phyloP scores from a whole-genome alignment of 2,329 filamentous ascomycete species.

The Berkeleyomyces rouxiae region DNA sequence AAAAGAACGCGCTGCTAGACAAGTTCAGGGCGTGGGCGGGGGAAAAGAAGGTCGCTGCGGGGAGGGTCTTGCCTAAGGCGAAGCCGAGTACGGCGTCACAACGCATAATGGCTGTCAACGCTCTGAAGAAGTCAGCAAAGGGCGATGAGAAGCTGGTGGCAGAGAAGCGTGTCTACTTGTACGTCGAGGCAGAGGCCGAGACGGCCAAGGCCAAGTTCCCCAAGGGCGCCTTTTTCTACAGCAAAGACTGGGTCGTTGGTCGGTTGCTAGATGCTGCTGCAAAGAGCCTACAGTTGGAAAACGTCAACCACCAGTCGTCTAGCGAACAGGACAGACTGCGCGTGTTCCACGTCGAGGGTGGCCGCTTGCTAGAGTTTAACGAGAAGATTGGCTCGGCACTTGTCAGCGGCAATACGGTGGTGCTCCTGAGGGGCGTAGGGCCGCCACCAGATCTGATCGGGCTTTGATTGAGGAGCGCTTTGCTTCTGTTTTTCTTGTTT shows the following conservation, averaged over 20 bases:
- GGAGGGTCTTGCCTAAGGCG: slow-evolving; percentile 41
- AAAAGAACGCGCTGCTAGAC: slow-evolving; percentile 55
- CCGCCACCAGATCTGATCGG: slow-evolving; percentile 60
- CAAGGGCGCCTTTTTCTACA: slow-evolving; percentile 66
- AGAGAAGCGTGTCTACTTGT: slow-evolving; percentile 79
- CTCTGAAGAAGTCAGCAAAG: slow-evolving; percentile 73
- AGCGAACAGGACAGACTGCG: slow-evolving; percentile 66
- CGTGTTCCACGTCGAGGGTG: slow-evolving; percentile 86
- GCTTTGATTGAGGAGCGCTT: slow-evolving; percentile 18
- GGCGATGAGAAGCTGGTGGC: slow-evolving; percentile 66
- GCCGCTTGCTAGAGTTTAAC: slow-evolving; percentile 67
- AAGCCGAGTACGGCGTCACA: slow-evolving; percentile 47
- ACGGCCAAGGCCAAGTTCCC: slow-evolving; percentile 73
- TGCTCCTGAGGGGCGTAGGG: slow-evolving; percentile 71
- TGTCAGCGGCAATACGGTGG: slow-evolving; percentile 74
- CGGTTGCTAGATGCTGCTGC: slow-evolving; percentile 65
- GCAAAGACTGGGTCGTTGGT: slow-evolving; percentile 77
- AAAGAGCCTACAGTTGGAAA: slow-evolving; percentile 59
- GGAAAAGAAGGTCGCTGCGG: slow-evolving; percentile 50
- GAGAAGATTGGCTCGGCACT: slow-evolving; percentile 66
- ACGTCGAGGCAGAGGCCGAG: slow-evolving; percentile 78
- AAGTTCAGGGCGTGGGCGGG: slow-evolving; percentile 67
- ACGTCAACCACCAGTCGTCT: slow-evolving; percentile 63
- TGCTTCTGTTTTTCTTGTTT: neutral
- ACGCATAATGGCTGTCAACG: slow-evolving; percentile 52